These are phyloP conservation scores for Arthrobotrys sphaeroides DNA, from an alignment of 2,329 filamentous ascomycete genomes.

Conservation along the genomic window DNA sequence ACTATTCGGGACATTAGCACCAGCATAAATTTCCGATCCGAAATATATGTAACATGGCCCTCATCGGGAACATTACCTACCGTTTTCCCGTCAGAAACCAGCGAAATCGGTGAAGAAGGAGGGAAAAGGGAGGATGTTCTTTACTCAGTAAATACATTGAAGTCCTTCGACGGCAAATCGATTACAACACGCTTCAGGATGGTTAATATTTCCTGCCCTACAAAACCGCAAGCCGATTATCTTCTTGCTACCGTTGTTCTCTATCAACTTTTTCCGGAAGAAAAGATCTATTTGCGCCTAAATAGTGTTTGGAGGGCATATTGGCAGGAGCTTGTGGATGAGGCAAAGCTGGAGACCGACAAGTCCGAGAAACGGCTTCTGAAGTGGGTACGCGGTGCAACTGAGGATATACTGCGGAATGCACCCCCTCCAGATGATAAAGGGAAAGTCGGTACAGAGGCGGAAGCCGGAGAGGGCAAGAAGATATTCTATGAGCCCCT, in stretches of 20 bases:
- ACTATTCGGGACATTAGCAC: constrained; percentile 35
- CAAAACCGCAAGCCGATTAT: constrained; percentile 82
- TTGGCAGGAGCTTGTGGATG: constrained; percentile 79
- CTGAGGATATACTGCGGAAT: constrained; percentile 27
- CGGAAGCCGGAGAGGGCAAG: constrained; percentile 69
- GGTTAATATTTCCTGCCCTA: constrained; percentile 45
- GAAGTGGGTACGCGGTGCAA: constrained; percentile 53
- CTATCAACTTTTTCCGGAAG: constrained; percentile 87
- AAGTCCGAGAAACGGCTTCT: constrained; percentile 53
- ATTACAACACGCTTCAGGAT: constrained; percentile 45
- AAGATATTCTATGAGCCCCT: constrained; percentile 68
- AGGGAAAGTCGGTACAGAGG: constrained; percentile 60
- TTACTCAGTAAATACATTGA: constrained; percentile 33
- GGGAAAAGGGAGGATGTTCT: constrained; percentile 15
- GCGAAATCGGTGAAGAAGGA: constrained; percentile 26
- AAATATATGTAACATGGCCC: constrained; percentile 48
- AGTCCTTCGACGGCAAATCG: constrained; percentile 28
- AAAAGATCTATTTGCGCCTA: constrained; percentile 81
- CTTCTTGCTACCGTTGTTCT: constrained; percentile 83
- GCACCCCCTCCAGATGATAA: constrained; percentile 15
- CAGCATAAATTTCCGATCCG: constrained; percentile 23
- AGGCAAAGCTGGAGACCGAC: constrained; percentile 69
- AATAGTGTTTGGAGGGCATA: constrained; percentile 84
- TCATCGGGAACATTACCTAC: constrained; percentile 19
- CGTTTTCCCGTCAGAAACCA: constrained; percentile 28